These are phyloP conservation scores for Saccharomycopsis crataegensis DNA, from an alignment of 1,139 yeast species.

Conservation along the genomic window DNA sequence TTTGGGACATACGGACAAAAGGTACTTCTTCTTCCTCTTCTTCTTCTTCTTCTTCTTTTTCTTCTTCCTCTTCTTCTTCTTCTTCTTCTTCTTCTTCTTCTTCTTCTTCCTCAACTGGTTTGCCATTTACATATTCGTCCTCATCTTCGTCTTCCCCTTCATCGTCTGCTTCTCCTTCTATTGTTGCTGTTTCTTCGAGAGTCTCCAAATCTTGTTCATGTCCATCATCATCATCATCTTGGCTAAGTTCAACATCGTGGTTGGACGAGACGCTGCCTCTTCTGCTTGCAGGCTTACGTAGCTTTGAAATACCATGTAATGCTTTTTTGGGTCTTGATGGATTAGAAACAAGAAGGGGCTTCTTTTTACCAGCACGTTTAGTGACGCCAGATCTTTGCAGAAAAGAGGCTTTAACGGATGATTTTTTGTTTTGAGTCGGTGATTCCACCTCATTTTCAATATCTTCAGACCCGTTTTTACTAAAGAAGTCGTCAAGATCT, in stretches of 20 bases:
- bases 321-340: no score
- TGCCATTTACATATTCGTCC: not conserved
- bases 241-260: not conserved
- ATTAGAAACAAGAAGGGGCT: no score
- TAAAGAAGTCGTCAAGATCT: constrained; percentile 19
- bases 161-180: not conserved
- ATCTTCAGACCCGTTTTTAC: constrained; percentile 3
- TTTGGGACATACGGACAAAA: no score
- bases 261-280: not conserved
- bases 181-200: not conserved
- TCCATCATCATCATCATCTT: not conserved
- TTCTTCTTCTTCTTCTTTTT: not conserved
- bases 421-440: no score
- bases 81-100: not conserved
- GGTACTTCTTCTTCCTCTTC: not conserved
- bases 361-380: no score
- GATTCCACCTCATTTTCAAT: not conserved
- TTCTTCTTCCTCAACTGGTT: not conserved
- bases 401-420: no score
- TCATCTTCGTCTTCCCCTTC: not conserved
- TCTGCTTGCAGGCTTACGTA: not conserved
- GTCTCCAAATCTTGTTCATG: not conserved
- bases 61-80: not conserved
- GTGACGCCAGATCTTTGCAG: no score
- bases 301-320: no score